Conservation (phyloP, 768 basidiomycete species). For the Termitomyces sp. region DNA sequence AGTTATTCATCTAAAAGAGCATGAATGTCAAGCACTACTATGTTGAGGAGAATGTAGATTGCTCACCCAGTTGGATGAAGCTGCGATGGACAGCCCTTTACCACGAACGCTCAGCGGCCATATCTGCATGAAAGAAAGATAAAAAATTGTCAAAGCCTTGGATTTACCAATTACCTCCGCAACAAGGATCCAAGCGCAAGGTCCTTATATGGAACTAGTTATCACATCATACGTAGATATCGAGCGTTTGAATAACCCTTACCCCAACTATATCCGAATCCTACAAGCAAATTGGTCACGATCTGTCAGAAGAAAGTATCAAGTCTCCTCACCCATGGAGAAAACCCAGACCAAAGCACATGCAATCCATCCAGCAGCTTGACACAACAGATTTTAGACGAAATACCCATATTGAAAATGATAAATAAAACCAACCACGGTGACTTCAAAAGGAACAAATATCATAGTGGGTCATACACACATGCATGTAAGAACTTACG, state of each 20-base stretch:
- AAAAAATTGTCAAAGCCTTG: background rate
- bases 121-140: conserved; percentile 28
- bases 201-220: conserved; percentile 24
- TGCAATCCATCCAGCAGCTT: conserved; percentile 69
- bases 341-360: conserved; percentile 72
- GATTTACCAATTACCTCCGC: conserved; percentile 38
- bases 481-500: conserved; percentile 24
- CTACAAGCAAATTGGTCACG: conserved; percentile 17
- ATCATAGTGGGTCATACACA: background rate
- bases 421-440: conserved; percentile 19
- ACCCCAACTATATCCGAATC: conserved; percentile 76
- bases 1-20: conserved; percentile 61
- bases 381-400: background rate
- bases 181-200: conserved; percentile 72
- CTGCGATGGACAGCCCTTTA: conserved; percentile 70
- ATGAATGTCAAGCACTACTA: background rate
- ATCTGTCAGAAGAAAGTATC: background rate
- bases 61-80: conserved; percentile 69
- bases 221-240: background rate
- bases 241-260: background rate
- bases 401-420: background rate
- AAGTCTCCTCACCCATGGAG: conserved; percentile 42
- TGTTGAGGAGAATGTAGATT: background rate
- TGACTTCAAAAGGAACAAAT: conserved; percentile 18
- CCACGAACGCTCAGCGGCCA: conserved; percentile 69